phyloP scores from a whole-genome alignment of 1,284 basidiomycete genomes.

The Cutaneotrichosporon arboriforme region DNA sequence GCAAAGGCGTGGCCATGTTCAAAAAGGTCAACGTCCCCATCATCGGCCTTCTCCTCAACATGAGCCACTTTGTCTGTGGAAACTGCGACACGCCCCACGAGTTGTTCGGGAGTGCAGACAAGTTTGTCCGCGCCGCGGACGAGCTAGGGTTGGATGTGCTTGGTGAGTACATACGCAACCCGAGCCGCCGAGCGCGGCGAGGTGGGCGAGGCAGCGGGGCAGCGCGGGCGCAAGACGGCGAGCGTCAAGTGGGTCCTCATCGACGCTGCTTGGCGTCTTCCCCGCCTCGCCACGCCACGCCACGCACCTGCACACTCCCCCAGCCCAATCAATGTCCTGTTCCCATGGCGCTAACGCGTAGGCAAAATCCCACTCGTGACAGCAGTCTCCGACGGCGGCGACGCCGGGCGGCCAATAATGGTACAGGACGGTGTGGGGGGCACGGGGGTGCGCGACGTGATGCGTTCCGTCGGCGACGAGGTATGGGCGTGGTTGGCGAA shows the following conservation, averaged over 20 bases:
- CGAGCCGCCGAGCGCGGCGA: too few species aligned
- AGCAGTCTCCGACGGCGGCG: constrained; percentile 68
- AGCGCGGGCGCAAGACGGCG: too few species aligned
- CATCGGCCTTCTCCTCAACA: constrained; percentile 81
- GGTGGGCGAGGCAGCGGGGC: too few species aligned
- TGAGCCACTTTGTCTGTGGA: constrained; percentile 76
- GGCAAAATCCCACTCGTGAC: constrained; percentile 71
- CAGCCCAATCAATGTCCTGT: too few species aligned
- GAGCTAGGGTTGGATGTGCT: constrained; percentile 63
- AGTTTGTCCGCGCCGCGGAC: constrained; percentile 62
- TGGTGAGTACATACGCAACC: too few species aligned
- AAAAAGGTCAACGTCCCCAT: constrained; percentile 84
- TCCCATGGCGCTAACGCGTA: constrained; percentile 11
- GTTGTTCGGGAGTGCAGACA: constrained; percentile 69
- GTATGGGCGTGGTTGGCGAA: constrained; percentile 42
- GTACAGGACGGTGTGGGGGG: constrained; percentile 37
- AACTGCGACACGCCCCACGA: constrained; percentile 66
- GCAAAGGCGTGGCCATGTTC: constrained; percentile 92
- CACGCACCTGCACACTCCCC: too few species aligned
- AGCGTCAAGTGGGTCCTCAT: too few species aligned
- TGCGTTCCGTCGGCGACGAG: constrained; percentile 31
- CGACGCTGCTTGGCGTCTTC: too few species aligned
- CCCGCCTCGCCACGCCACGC: too few species aligned
- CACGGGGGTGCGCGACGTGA: constrained; percentile 35
- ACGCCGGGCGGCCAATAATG: constrained; percentile 58